phyloP scores from a whole-genome alignment of 768 basidiomycete genomes.

The Chalciporus pseudorubinellus region DNA sequence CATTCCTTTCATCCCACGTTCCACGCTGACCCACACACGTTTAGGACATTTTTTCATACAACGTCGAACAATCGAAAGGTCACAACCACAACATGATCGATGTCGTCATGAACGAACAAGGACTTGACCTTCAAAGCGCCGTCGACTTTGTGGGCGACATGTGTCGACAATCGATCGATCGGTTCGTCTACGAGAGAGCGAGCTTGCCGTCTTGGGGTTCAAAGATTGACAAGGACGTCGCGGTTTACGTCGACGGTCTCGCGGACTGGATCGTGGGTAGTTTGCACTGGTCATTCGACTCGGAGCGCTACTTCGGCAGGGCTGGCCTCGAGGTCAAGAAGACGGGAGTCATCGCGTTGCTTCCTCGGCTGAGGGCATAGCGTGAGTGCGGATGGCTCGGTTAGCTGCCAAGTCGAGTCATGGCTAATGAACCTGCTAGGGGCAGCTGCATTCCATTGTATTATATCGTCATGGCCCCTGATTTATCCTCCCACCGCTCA shows the following conservation, averaged over 20 bases:
- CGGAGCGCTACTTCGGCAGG: constrained; percentile 70
- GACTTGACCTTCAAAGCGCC: constrained; percentile 70
- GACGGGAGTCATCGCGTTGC: constrained; percentile 52
- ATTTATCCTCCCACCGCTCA: too few relatives aligned
- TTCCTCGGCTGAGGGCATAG: constrained; percentile 38
- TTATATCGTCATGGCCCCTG: too few relatives aligned
- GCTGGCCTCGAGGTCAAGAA: constrained; percentile 53
- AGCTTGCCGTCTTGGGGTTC: constrained; percentile 70
- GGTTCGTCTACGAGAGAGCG: constrained; percentile 48
- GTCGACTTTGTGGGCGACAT: constrained; percentile 74
- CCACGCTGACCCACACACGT: not conserved
- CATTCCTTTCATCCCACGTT: constrained; percentile 6
- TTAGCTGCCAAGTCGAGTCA: too few relatives aligned
- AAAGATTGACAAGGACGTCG: constrained; percentile 60
- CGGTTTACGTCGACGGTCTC: constrained; percentile 63
- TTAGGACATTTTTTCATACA: constrained; percentile 84
- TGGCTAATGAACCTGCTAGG: too few relatives aligned
- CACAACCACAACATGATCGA: constrained; percentile 85
- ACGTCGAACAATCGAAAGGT: constrained; percentile 77
- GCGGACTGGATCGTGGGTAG: constrained; percentile 80
- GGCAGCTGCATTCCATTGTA: too few relatives aligned
- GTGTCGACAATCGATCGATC: constrained; percentile 71
- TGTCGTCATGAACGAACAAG: constrained; percentile 71
- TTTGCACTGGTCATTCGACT: constrained; percentile 75
- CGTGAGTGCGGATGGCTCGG: too few relatives aligned